Evolutionary conservation across 345 rosid species (phyloP), one percentile per base, ranked within the genome.

Genomic region (Euphorbia peplus): DNA sequence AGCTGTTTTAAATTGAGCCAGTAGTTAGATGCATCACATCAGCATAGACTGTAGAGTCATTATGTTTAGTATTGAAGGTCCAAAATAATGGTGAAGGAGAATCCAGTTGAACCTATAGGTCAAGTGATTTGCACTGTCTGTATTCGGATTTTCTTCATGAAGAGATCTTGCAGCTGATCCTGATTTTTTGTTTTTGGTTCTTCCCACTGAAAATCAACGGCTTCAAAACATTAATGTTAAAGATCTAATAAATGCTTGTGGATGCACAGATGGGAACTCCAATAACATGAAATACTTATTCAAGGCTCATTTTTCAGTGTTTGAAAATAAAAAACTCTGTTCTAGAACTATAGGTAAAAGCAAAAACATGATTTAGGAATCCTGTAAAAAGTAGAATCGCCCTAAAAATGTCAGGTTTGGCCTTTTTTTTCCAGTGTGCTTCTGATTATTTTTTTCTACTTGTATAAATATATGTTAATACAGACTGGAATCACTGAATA

Each of bases 391-490:
- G 52, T 69, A 54, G 57, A 75, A 50, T 53, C 29, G 16, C 55
- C 39, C 41, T 15, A 59, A 21, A 63, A 70, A 53, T 70, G 74
- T 24, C 61, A 76, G 82, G 84, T 80, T 62, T 63, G 54, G 57
- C 48, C 35, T 73, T 46, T 14, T 54, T 14, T 50, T 63, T 37
- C 21, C 24, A 63, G 8, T 48, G 21, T 30, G 30, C 65, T 12
- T 47, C 39, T n/a, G 1, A 37, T 41, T 10, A 1, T 48, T 18
- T 18, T 18, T 48, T 13, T 47, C 18, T 16, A 4, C 18, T 15
- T 22, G 13, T 30, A 37, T 60, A 3, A 1, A 60, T 32, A 8
- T 1, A n/a, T n/a, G 29, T 11, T 15, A 32, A 18, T 8, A 42
- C 4, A 13, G 15, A 53, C 11, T 46, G 29, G 41, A 58, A 13